These are phyloP conservation scores for Corchorus capsularis DNA, from an alignment of 345 rosid species.

Conservation along the genomic window DNA sequence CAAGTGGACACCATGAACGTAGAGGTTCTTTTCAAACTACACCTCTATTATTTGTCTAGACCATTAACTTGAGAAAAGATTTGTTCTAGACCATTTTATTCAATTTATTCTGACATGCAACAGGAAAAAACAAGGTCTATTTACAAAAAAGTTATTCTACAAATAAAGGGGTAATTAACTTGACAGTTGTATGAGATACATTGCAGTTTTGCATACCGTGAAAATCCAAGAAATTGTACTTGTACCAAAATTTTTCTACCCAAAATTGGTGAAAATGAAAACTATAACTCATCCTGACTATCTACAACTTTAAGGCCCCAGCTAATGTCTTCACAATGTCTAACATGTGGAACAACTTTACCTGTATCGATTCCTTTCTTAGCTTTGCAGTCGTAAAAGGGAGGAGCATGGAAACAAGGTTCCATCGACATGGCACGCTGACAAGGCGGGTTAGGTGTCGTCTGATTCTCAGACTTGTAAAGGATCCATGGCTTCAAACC, in stretches of 20 bases:
- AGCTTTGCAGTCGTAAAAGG: slow-evolving; percentile 67
- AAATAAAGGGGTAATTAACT: too few species aligned
- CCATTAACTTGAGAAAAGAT: too few species aligned
- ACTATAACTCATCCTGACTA: slow-evolving; percentile 32
- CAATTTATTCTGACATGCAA: too few species aligned
- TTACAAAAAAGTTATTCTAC: too few species aligned
- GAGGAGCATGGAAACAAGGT: slow-evolving; percentile 86
- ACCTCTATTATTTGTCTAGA: too few species aligned
- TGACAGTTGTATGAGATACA: too few species aligned
- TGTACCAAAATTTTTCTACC: not conserved
- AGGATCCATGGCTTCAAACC: slow-evolving; percentile 77
- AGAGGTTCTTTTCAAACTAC: too few species aligned
- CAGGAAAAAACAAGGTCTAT: too few species aligned
- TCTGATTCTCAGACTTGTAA: slow-evolving; percentile 54
- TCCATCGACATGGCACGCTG: slow-evolving; percentile 64
- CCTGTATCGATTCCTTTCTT: slow-evolving; percentile 59
- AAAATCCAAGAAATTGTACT: not conserved
- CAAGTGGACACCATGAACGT: slow-evolving; percentile 32
- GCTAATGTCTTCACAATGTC: slow-evolving; percentile 72
- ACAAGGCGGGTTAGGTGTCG: slow-evolving; percentile 53
- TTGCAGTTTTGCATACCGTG: not conserved
- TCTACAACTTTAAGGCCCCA: slow-evolving; percentile 79
- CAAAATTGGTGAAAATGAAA: slow-evolving; percentile 12
- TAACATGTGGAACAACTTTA: slow-evolving; percentile 55
- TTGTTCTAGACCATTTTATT: too few species aligned